Conservation (phyloP, 805 yeast species). For the Metschnikowia borealis region DNA sequence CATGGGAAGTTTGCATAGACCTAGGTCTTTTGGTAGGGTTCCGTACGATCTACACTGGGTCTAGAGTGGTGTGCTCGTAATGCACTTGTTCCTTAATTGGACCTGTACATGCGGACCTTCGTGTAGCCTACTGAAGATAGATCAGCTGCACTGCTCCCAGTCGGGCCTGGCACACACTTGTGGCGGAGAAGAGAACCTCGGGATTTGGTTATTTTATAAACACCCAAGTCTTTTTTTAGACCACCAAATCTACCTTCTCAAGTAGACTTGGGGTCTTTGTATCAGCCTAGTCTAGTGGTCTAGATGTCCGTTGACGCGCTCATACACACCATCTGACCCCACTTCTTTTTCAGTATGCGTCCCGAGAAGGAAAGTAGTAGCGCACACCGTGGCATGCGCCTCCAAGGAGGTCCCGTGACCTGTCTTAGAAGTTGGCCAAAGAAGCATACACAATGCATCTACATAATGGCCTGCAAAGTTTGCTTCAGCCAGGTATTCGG, state of each 20-base stretch:
- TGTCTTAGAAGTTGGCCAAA: not conserved
- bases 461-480: not conserved
- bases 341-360: not conserved
- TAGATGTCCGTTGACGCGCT: not conserved
- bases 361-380: not conserved
- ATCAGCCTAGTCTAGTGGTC: not conserved
- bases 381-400: not conserved
- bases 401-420: not conserved
- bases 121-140: slow-evolving; percentile 1
- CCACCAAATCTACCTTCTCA: no score
- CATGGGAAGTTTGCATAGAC: not conserved
- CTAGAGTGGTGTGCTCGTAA: not conserved
- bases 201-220: not conserved
- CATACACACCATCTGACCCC: slow-evolving; percentile 1
- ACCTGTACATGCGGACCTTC: slow-evolving; percentile 1
- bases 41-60: not conserved
- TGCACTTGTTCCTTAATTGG: not conserved
- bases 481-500: not conserved
- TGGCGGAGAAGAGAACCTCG: no score
- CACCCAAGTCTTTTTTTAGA: no score
- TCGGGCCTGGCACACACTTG: not conserved
- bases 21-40: not conserved
- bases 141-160: not conserved
- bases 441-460: not conserved
- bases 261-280: no score